Conservation (phyloP, 2,329 filamentous ascomycete species). For the Teratosphaeria pseudoeucalypti region DNA sequence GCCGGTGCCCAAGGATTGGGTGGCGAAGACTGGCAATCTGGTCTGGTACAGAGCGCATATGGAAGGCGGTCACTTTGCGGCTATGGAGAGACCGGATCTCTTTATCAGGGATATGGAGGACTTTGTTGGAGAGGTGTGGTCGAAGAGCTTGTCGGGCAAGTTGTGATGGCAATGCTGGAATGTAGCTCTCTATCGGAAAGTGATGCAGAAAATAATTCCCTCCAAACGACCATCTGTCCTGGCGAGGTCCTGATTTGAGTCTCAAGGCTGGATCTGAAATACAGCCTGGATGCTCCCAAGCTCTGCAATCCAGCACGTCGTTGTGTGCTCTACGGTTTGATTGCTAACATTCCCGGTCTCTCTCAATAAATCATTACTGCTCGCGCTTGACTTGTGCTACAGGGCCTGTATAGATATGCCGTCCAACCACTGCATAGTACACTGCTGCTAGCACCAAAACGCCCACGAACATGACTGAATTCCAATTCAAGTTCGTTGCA, state of each 20-base stretch:
- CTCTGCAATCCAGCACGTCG: background rate
- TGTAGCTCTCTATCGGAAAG: no score
- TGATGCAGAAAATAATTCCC: no score
- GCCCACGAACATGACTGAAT: background rate
- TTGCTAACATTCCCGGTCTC: background rate
- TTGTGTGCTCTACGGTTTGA: background rate
- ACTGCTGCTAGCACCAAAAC: background rate
- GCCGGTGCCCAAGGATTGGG: conserved; percentile 28
- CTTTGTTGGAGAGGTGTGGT: conserved; percentile 21
- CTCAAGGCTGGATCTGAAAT: no score
- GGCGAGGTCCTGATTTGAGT: no score
- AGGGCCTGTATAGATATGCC: background rate
- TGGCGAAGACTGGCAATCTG: conserved; percentile 29
- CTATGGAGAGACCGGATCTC: conserved; percentile 22
- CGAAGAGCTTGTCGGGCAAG: conserved; percentile 9
- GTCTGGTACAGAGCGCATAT: conserved; percentile 31
- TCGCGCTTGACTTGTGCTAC: background rate
- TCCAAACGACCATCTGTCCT: no score
- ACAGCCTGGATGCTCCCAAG: background rate
- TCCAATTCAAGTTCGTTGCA: conserved; percentile 25
- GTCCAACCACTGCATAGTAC: background rate
- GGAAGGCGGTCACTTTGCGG: conserved; percentile 30
- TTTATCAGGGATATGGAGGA: conserved; percentile 24
- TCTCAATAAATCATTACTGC: no score
- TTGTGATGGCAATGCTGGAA: background rate